Conservation (phyloP, 2,329 filamentous ascomycete species). For the Clarireedia hainanense region DNA sequence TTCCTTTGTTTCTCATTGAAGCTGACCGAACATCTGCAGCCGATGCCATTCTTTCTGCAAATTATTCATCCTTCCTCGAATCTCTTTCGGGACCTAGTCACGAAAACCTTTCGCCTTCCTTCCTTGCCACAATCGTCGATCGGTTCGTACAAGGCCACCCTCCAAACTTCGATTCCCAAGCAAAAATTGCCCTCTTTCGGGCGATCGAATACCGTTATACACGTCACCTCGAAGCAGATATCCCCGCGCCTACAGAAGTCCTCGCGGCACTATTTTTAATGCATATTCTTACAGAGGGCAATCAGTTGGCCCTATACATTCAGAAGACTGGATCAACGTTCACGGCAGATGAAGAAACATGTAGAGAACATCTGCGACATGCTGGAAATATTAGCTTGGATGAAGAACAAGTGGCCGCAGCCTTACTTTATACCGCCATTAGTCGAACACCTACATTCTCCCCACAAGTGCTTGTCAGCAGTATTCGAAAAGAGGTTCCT, state of each 20-base stretch:
- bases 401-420: slow-evolving; percentile 75
- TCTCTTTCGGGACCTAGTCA: slow-evolving; percentile 61
- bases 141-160: slow-evolving; percentile 82
- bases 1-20: slow-evolving; percentile 7
- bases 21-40: slow-evolving; percentile 43
- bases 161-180: slow-evolving; percentile 72
- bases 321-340: slow-evolving; percentile 67
- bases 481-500: slow-evolving; percentile 54
- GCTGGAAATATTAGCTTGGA: slow-evolving; percentile 50
- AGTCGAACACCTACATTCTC: slow-evolving; percentile 48
- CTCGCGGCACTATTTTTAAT: slow-evolving; percentile 63
- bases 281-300: slow-evolving; percentile 53
- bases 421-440: slow-evolving; percentile 59
- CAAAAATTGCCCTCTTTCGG: slow-evolving; percentile 59
- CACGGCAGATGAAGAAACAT: slow-evolving; percentile 67
- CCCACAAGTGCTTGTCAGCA: slow-evolving; percentile 49
- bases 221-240: slow-evolving; percentile 43
- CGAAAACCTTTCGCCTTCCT: slow-evolving; percentile 57
- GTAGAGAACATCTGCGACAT: slow-evolving; percentile 45
- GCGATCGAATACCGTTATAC: slow-evolving; percentile 55
- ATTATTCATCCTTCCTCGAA: slow-evolving; percentile 69
- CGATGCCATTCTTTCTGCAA: slow-evolving; percentile 80
- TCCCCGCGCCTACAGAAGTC: slow-evolving; percentile 61
- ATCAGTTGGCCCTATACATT: slow-evolving; percentile 57
- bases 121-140: slow-evolving; percentile 75